Percentiles rank a stretch among this genome's conserved stretches.
phyloP scores from a whole-genome alignment of 2,329 filamentous ascomycete species.

The Epichloe aotearoae region DNA sequence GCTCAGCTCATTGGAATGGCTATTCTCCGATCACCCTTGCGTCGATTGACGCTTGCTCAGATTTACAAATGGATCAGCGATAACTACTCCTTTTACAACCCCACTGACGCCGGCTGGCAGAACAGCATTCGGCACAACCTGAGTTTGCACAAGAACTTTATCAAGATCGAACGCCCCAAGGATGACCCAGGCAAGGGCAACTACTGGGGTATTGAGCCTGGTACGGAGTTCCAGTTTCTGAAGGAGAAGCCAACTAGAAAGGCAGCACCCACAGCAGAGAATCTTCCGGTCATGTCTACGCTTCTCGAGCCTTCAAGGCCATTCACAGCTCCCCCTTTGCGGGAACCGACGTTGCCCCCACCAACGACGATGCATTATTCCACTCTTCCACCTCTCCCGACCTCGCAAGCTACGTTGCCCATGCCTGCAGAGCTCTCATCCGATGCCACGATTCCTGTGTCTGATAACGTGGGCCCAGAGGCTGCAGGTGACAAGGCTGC shows the following conservation, averaged over 20 bases:
- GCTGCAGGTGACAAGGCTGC: conserved; percentile 30
- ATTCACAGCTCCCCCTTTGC: conserved; percentile 20
- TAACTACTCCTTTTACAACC: conserved; percentile 77
- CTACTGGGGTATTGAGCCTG: conserved; percentile 90
- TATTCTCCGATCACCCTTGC: conserved; percentile 72
- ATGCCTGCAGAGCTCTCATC: conserved; percentile 52
- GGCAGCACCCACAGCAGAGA: conserved; percentile 40
- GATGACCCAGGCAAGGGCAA: conserved; percentile 96
- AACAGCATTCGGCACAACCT: conserved; percentile 98
- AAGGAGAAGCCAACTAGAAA: conserved; percentile 68
- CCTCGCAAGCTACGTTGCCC: conserved; percentile 23
- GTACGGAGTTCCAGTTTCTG: conserved; percentile 78
- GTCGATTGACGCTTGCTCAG: conserved; percentile 77
- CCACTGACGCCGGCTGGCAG: conserved; percentile 84
- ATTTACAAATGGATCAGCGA: conserved; percentile 99
- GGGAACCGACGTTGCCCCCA: conserved; percentile 36
- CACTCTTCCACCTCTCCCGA: conserved; percentile 27
- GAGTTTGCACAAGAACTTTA: conserved; percentile 90
- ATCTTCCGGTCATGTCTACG: conserved; percentile 43
- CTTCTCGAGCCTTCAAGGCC: conserved; percentile 39
- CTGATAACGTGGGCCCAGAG: conserved; percentile 47
- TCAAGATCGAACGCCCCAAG: conserved; percentile 91
- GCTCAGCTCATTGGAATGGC: conserved; percentile 94
- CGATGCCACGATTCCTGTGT: conserved; percentile 64
- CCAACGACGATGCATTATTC: conserved; percentile 24